phyloP scores from a whole-genome alignment of 257 asterid genomes.

The Parsonsia alboflavescens region DNA sequence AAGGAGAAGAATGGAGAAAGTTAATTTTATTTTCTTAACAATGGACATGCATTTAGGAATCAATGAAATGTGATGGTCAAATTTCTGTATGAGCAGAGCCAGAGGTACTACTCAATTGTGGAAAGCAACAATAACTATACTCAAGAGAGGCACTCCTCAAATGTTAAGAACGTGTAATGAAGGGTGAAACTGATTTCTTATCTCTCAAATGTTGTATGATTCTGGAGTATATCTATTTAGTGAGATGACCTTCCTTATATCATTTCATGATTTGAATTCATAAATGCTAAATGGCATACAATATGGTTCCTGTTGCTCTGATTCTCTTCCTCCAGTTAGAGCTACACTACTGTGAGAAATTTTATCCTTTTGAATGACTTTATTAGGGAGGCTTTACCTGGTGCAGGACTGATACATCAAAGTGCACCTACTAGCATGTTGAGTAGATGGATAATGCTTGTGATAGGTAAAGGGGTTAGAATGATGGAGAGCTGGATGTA shows the following conservation, averaged over 20 bases:
- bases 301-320: no score
- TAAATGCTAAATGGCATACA: neutral
- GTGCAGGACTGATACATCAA: neutral
- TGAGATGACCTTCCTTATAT: neutral
- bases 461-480: neutral
- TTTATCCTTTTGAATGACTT: neutral
- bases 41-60: neutral
- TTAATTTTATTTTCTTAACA: neutral
- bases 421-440: neutral
- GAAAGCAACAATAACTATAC: neutral
- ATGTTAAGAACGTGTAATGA: neutral
- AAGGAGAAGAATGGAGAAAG: neutral
- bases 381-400: neutral
- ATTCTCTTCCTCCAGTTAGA: no score
- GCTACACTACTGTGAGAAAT: neutral
- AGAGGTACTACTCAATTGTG: neutral
- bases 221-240: neutral
- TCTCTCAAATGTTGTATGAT: neutral
- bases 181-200: neutral
- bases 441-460: neutral
- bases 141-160: neutral
- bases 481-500: neutral
- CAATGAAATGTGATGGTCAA: neutral
- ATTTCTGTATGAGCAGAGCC: neutral
- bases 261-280: neutral